These are phyloP conservation scores for Yamadazyma taylorii DNA, from an alignment of 1,139 yeast genomes.

Conservation along the genomic window DNA sequence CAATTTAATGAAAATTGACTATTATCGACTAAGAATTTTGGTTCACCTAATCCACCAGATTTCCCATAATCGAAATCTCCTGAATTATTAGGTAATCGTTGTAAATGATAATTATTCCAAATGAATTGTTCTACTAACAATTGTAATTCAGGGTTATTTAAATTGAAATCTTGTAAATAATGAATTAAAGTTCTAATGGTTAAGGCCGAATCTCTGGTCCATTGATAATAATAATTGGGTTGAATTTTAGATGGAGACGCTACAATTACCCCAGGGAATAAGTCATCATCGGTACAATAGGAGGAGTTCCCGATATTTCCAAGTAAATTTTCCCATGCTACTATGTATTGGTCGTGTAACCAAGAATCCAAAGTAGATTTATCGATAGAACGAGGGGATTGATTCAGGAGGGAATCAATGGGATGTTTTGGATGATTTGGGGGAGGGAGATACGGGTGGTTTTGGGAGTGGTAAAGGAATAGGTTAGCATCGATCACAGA, in stretches of 20 bases:
- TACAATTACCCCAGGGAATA: conserved; percentile 67
- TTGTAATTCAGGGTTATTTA: conserved; percentile 22
- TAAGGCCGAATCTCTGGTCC: conserved; percentile 90
- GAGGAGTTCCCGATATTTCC: conserved; percentile 54
- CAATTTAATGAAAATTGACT: conserved; percentile 61
- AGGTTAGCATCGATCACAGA: too few relatives aligned
- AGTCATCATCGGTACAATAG: conserved; percentile 20
- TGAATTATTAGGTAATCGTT: conserved; percentile 65
- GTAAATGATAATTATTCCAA: conserved; percentile 56
- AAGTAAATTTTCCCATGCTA: conserved; percentile 55
- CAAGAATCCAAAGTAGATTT: conserved; percentile 51
- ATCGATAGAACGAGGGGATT: conserved; percentile 4
- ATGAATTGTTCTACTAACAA: conserved; percentile 58
- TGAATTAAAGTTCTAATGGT: conserved; percentile 68
- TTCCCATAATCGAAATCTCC: conserved; percentile 50
- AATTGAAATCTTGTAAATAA: conserved; percentile 29
- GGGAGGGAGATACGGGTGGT: too few relatives aligned
- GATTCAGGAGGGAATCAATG: too few relatives aligned
- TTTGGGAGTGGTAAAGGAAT: too few relatives aligned
- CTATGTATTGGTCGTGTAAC: conserved; percentile 50
- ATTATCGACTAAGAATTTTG: conserved; percentile 73
- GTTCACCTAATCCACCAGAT: conserved; percentile 76
- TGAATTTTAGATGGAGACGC: conserved; percentile 73
- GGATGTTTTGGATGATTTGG: too few relatives aligned
- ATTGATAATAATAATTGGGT: conserved; percentile 85